Evolutionary conservation across 176 grass and related monocot species (phyloP), one percentile per base, ranked within the genome.

Genomic region (Oryza punctata): DNA sequence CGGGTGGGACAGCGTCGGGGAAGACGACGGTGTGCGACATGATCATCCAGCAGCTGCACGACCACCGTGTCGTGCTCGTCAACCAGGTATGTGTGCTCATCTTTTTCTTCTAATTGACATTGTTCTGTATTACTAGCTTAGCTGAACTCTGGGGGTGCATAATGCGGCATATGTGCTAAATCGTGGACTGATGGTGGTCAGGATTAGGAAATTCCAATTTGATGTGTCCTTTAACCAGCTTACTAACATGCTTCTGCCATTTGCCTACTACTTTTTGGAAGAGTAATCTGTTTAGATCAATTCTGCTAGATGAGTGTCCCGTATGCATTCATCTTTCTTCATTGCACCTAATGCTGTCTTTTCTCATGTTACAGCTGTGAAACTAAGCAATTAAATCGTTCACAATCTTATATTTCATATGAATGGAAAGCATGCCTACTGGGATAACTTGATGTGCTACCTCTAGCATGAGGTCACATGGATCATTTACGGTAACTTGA

Each of bases 11-110:
- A 72, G 97, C 93, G 43, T 99, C 93, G 10, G 97, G 97, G 78
- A 99, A 99, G 93, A 99, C 97, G 49, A 99, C 97, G 32, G 93
- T 99, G 35, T 99, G 97, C 79, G 97, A 99, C 87, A 99, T 94
- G 97, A 99, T 99, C 87, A 99, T 99, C 82, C 97, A 99, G 89
- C 97, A 99, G 83, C 92, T 96, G 27, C 97, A 96, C 23, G 97
- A 96, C 64, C 97, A 99, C 76, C 97, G 93, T 47, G 93, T 99
- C 66, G 93, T 96, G 80, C 93, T 99, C 57, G 88, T 99, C 54
- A 99, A 84, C 85, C 96, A 96, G 89, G 96, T 94, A 46, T 5
- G 66, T 3, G 46, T 3, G 66, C 7, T n/a, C 26, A 15, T 2
- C 9, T 13, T 18, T 54, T 65, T 15, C 41, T 77, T 65, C 18